Percentiles rank a stretch among this genome's conserved stretches.
phyloP scores from a whole-genome alignment of 2,329 filamentous ascomycete genomes.

The Scleromitrula shiraiana region DNA sequence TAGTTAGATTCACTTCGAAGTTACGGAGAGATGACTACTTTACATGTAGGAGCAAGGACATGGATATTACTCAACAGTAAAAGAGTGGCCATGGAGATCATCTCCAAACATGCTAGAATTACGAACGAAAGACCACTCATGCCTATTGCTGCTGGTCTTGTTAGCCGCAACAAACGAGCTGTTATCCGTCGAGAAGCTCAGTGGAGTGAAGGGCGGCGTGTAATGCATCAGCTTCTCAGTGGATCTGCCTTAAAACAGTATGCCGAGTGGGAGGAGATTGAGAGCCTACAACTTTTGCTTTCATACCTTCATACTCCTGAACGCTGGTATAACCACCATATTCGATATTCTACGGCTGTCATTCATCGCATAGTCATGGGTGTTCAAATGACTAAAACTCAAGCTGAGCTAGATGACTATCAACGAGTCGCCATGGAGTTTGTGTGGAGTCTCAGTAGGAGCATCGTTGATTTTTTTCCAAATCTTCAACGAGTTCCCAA shows the following conservation, averaged over 20 bases:
- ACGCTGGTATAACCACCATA: neutral
- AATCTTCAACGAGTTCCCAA: neutral
- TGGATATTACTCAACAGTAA: constrained; percentile 32
- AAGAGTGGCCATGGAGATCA: constrained; percentile 30
- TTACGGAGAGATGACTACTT: constrained; percentile 20
- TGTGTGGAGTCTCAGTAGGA: neutral
- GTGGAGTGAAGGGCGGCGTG: neutral
- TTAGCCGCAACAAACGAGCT: constrained; percentile 28
- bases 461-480: neutral
- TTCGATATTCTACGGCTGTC: neutral
- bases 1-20: too few relatives aligned
- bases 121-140: constrained; percentile 29
- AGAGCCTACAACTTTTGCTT: neutral
- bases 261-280: neutral
- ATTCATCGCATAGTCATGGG: neutral
- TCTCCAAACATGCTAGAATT: constrained; percentile 28
- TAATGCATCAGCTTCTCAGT: neutral
- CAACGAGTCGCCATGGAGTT: too few relatives aligned
- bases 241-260: neutral
- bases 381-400: neutral
- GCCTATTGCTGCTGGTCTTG: constrained; percentile 30
- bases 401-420: neutral
- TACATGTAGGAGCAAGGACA: constrained; percentile 24
- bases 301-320: neutral
- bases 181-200: neutral